phyloP scores from a whole-genome alignment of 1,284 basidiomycete species.

The Boletus sp. region DNA sequence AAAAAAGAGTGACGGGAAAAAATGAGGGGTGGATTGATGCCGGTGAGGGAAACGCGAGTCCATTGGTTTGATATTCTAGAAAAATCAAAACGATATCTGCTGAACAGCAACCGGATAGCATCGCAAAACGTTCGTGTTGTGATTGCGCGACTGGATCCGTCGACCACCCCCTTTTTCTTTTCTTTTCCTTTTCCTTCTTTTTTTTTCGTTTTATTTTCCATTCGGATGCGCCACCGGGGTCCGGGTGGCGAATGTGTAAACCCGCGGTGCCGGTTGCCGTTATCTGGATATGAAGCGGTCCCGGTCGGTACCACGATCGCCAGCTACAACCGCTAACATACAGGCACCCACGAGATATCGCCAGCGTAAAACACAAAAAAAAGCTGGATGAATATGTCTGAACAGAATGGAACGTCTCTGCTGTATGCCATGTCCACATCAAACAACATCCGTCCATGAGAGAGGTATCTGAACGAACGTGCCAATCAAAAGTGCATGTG shows the following conservation, averaged over 20 bases:
- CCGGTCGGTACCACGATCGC: slow-evolving; percentile 12
- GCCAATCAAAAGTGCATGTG: slow-evolving; percentile 18
- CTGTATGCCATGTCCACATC: slow-evolving; percentile 21
- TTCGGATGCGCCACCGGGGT: neutral
- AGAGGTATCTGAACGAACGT: slow-evolving; percentile 23
- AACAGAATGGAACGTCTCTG: slow-evolving; percentile 1
- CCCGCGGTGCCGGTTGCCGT: slow-evolving; percentile 12
- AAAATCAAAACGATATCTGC: neutral
- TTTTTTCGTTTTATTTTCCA: neutral
- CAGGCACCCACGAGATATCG: neutral
- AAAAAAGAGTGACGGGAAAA: too few species aligned
- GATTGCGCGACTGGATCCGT: neutral
- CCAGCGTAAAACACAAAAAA: neutral
- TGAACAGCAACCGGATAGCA: neutral
- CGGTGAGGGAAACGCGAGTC: neutral
- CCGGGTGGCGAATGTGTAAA: neutral
- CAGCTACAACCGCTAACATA: neutral
- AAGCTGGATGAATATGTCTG: slow-evolving; percentile 1
- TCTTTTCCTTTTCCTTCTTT: neutral
- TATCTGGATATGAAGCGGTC: slow-evolving; percentile 14
- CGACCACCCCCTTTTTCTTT: neutral
- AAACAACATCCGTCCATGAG: slow-evolving; percentile 21
- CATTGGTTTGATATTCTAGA: neutral
- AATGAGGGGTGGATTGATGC: neutral
- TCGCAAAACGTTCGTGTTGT: neutral